A percentile compares a stretch with the other conserved stretches of the same genome.
Evolutionary conservation across 2,329 filamentous ascomycete species (phyloP).

Genomic region (Fusarium sulawesiense): DNA sequence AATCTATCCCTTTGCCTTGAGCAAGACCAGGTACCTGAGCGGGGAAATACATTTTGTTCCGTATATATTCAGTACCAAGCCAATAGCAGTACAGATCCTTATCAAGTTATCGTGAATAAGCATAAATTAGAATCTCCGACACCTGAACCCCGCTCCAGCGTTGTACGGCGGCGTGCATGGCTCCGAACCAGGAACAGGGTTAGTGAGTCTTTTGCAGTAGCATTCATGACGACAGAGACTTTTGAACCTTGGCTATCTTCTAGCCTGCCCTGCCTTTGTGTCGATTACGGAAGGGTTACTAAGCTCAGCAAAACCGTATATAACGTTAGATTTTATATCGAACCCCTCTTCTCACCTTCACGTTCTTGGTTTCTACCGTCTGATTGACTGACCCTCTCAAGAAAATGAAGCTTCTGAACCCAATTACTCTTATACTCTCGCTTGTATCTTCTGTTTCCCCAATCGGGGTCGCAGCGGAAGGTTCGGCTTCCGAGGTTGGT

Average conservation of each 20-base stretch:
- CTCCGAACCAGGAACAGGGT: neutral
- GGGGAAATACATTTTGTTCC: neutral
- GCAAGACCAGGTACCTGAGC: too few species aligned
- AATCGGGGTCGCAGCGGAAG: constrained; percentile 1
- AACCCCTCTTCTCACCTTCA: neutral
- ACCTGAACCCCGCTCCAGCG: neutral
- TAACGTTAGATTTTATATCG: neutral
- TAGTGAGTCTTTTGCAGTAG: neutral
- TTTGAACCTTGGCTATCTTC: neutral
- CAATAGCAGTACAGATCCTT: constrained; percentile 2
- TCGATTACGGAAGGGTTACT: neutral
- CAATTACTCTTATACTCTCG: constrained; percentile 8
- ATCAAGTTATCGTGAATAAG: neutral
- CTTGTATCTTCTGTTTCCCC: neutral
- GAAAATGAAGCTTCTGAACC: constrained; percentile 17
- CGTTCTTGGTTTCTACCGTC: too few species aligned
- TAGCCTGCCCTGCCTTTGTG: neutral
- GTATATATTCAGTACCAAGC: neutral
- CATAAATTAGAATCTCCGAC: constrained; percentile 1
- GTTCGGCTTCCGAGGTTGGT: neutral
- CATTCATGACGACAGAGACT: constrained; percentile 1
- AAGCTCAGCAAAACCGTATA: neutral
- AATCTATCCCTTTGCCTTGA: constrained; percentile 37
- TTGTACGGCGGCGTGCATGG: neutral
- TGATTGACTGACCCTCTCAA: too few species aligned